Evolutionary conservation across 2,329 filamentous ascomycete genomes (phyloP).

Genomic region (Paramyrothecium sp.): DNA sequence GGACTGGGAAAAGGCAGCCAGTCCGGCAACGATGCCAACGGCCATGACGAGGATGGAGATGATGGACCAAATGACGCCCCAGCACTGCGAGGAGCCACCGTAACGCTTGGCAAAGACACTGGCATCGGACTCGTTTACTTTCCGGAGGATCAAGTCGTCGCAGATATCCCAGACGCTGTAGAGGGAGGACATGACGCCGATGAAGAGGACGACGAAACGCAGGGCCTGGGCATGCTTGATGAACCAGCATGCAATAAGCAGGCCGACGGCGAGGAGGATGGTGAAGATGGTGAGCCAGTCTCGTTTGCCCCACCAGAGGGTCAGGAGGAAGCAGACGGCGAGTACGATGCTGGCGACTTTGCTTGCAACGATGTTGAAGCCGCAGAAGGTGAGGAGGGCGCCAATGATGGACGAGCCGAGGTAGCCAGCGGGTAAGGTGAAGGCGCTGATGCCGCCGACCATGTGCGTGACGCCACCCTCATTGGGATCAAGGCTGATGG

Average conservation of each 20-base stretch:
- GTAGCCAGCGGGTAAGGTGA: constrained; percentile 77
- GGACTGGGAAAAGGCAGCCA: constrained; percentile 73
- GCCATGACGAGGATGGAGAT: constrained; percentile 72
- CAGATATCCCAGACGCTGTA: constrained; percentile 87
- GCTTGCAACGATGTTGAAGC: constrained; percentile 78
- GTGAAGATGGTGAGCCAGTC: constrained; percentile 78
- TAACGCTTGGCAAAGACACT: constrained; percentile 77
- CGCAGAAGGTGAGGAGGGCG: constrained; percentile 74
- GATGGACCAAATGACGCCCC: constrained; percentile 77
- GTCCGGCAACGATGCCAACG: constrained; percentile 69
- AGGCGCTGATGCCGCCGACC: constrained; percentile 65
- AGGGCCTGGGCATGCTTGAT: constrained; percentile 73
- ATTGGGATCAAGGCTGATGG: constrained; percentile 72
- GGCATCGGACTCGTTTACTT: constrained; percentile 77
- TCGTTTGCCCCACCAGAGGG: constrained; percentile 76
- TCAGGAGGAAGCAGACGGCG: constrained; percentile 73
- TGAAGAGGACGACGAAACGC: constrained; percentile 74
- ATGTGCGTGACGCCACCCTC: constrained; percentile 80
- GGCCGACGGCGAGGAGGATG: constrained; percentile 65
- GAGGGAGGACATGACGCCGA: constrained; percentile 77
- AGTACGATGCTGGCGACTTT: constrained; percentile 76
- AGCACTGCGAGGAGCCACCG: constrained; percentile 76
- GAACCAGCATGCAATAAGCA: constrained; percentile 77
- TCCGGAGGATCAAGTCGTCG: constrained; percentile 76
- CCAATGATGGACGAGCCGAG: constrained; percentile 76